Base-by-base conservation (phyloP, 2,329 filamentous ascomycete species). In the Fusarium pininemorale region DNA sequence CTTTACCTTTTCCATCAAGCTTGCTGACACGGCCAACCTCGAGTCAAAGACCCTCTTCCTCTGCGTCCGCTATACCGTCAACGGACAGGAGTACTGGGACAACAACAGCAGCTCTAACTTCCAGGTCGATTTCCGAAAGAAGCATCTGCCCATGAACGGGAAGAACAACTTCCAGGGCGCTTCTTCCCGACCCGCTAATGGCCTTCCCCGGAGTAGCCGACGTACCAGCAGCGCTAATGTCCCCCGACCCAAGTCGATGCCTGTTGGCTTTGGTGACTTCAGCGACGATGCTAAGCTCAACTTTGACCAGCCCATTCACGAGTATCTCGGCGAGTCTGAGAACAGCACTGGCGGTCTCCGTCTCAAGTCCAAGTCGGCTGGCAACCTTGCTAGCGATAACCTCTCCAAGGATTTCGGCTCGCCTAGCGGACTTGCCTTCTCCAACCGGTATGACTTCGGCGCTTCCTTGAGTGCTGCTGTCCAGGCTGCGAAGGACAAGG, bases 391-490 rank as follows among this genome's bases (percentile, higher is more conserved):
- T 30, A 90, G 89, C 61, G 90, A 93, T 73, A 90, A 88, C 75
- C 79, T 91, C 26, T 79, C 88, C 77, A 82, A 86, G 78, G 81
- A 85, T 39, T 80, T 90, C 30, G 81, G 87, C 1, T 83, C 88
- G 5, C 88, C 89, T 2, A 90, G 89, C 73, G 90, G 91, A 32
- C 91, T 93, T 77, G 93, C 92, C 24, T 98, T 98, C 81, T 93
- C 94, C 53, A 95, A 95, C 82, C 93, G 96, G 61, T 99, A 99
- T 81, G 96, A 98, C 84, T 98, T 99, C 82, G 92, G 93, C 70
- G 94, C 94, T n/a, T 98, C 96, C 1, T 88, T 98, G 37, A 92
- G 89, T 60, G 94, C 95, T 58, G 95, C 94, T 18, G 92, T 96
- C 80, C 91, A 92, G 79, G 91, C 90, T 35, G 91, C 92, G 53